phyloP scores from a whole-genome alignment of 305 asterid species.

The Solanum hybrid region DNA sequence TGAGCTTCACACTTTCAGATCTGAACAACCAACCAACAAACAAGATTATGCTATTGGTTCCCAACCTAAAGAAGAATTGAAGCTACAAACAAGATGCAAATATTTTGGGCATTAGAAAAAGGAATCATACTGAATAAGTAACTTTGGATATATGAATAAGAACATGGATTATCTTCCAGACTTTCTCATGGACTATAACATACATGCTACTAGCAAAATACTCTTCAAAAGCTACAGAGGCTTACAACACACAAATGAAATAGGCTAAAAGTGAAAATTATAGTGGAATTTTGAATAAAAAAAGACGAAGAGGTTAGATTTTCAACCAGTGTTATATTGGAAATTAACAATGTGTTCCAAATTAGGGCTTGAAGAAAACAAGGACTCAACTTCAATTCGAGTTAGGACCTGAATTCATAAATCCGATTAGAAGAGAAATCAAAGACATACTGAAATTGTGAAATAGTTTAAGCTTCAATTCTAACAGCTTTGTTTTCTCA shows the following conservation, averaged over 20 bases:
- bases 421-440: neutral
- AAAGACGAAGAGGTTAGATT: neutral
- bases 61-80: neutral
- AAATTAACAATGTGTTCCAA: constrained; percentile 47
- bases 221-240: neutral
- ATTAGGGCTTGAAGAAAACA: constrained; percentile 52
- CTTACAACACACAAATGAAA: neutral
- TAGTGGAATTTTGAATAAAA: neutral
- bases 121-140: neutral
- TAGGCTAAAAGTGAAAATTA: neutral
- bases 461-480: neutral
- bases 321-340: constrained; percentile 61
- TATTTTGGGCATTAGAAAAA: too few species aligned
- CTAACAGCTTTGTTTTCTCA: neutral
- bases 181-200: neutral
- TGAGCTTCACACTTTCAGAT: too few species aligned
- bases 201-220: neutral
- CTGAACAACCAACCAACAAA: too few species aligned
- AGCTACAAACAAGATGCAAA: neutral
- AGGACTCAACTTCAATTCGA: constrained; percentile 76
- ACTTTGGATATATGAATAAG: neutral
- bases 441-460: neutral
- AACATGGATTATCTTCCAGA: neutral
- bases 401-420: constrained; percentile 50
- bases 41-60: neutral